These are phyloP conservation scores for Zygosaccharomyces rouxii DNA, from an alignment of 805 yeast genomes.

Conservation along the genomic window DNA sequence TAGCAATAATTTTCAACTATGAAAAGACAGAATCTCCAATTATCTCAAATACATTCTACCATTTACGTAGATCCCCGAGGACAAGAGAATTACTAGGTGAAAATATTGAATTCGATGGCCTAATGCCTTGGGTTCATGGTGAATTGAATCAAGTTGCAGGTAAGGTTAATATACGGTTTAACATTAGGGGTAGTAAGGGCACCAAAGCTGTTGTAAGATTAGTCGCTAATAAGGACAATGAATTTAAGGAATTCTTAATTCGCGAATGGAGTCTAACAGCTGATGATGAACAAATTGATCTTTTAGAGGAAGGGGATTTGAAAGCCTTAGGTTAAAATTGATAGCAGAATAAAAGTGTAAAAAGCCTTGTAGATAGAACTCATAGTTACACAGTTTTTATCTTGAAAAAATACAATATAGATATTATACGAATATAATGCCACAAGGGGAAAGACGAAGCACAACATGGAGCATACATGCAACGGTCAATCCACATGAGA, in stretches of 20 bases:
- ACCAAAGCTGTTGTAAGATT: constrained; percentile 52
- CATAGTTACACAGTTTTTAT: constrained; percentile 2
- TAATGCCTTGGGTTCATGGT: constrained; percentile 85
- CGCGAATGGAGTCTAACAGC: constrained; percentile 58
- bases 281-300: constrained; percentile 43
- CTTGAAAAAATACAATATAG: not conserved
- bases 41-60: constrained; percentile 79
- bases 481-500: not conserved
- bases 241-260: constrained; percentile 53
- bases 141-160: constrained; percentile 80
- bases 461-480: not conserved
- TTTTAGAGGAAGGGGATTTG: constrained; percentile 45
- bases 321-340: constrained; percentile 15
- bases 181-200: constrained; percentile 61
- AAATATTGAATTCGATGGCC: constrained; percentile 64
- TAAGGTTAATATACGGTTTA: constrained; percentile 65
- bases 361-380: constrained; percentile 10
- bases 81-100: constrained; percentile 67
- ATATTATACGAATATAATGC: not conserved
- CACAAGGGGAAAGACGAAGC: not conserved
- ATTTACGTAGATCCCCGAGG: constrained; percentile 66
- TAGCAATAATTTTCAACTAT: constrained; percentile 78
- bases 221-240: constrained; percentile 64
- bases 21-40: constrained; percentile 90
- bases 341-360: not conserved